phyloP scores from a whole-genome alignment of 2,329 filamentous ascomycete genomes.

The Penicillium brevicompactum region DNA sequence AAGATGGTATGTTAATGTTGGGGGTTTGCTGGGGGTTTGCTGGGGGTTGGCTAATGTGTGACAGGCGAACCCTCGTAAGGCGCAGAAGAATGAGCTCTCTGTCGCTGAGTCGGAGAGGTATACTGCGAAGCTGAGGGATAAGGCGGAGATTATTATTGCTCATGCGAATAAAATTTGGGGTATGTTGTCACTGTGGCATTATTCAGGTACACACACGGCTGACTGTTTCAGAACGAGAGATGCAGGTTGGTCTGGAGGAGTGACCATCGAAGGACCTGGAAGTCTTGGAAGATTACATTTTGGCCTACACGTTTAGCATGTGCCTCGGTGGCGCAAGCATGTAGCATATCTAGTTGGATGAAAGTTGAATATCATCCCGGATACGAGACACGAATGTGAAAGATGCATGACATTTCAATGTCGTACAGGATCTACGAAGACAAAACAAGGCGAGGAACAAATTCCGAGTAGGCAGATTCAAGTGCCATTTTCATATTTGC shows the following conservation, averaged over 20 bases:
- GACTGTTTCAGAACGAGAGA: constrained; percentile 35
- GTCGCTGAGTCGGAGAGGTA: constrained; percentile 62
- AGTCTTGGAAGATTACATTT: no score
- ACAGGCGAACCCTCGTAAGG: constrained; percentile 68
- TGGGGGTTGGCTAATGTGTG: constrained; percentile 1
- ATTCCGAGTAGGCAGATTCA: neutral
- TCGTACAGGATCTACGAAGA: neutral
- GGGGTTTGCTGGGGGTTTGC: neutral
- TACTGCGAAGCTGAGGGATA: constrained; percentile 64
- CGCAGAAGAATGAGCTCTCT: constrained; percentile 52
- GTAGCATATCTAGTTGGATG: no score
- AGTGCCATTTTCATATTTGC: constrained; percentile 9
- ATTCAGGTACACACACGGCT: constrained; percentile 4
- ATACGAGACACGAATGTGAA: no score
- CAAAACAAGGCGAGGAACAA: neutral
- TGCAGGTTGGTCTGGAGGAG: constrained; percentile 40
- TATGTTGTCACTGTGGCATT: constrained; percentile 21
- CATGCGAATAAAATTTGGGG: constrained; percentile 71
- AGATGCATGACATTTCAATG: no score
- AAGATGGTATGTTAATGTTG: constrained; percentile 66
- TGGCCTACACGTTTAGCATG: no score
- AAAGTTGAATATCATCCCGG: no score
- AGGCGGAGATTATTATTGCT: constrained; percentile 68
- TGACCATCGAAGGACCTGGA: constrained; percentile 9
- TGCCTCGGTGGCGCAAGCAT: no score